A percentile compares a stretch with the other conserved stretches of the same genome.
Evolutionary conservation across 805 yeast species (phyloP).

Genomic region (Candida xyloterini): DNA sequence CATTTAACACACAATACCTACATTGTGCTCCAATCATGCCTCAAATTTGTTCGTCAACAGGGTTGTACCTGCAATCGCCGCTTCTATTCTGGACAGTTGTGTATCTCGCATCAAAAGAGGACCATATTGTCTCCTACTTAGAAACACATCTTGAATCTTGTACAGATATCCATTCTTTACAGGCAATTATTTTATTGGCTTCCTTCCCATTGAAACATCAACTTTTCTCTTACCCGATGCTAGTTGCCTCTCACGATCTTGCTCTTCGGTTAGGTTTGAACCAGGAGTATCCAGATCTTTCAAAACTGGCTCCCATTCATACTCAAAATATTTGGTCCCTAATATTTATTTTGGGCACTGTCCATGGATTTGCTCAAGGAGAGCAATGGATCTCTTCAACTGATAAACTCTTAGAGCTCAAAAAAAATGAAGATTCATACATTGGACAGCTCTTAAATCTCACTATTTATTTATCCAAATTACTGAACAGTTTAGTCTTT

Average conservation of each 20-base stretch:
- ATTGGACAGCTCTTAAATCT: conserved; percentile 22
- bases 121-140: conserved; percentile 15
- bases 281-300: conserved; percentile 13
- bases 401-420: conserved; percentile 20
- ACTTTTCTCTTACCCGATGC: conserved; percentile 22
- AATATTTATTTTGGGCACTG: conserved; percentile 28
- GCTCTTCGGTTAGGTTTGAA: conserved; percentile 23
- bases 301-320: conserved; percentile 12
- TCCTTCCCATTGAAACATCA: conserved; percentile 26
- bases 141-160: conserved; percentile 21
- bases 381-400: conserved; percentile 24
- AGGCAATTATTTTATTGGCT: conserved; percentile 26
- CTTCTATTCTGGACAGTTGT: conserved; percentile 34
- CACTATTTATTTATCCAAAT: conserved; percentile 18
- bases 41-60: conserved; percentile 21
- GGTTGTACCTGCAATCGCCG: conserved; percentile 19
- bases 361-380: conserved; percentile 27
- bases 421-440: conserved; percentile 14
- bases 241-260: conserved; percentile 23
- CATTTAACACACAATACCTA: conserved; percentile 23
- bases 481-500: conserved; percentile 22
- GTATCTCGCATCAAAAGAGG: conserved; percentile 20
- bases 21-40: conserved; percentile 27
- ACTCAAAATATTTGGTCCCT: conserved; percentile 28
- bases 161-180: conserved; percentile 15